Conservation (phyloP, 176 grass and related monocot genomes). For the Leersia perrieri region DNA sequence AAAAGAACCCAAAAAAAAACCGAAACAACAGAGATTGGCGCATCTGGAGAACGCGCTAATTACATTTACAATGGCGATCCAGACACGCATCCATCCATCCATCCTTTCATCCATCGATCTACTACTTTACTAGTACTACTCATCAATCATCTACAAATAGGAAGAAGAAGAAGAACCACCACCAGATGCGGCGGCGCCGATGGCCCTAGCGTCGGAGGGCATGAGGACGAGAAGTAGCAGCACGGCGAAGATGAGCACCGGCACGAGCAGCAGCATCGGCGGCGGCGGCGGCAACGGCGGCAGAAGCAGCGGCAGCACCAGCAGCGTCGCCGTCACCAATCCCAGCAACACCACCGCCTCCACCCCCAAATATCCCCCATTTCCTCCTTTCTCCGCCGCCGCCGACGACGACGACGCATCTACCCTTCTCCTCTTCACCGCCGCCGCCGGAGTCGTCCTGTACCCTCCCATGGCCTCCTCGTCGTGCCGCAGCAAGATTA, state of each 20-base stretch:
- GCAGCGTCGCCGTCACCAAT: slow-evolving; percentile 38
- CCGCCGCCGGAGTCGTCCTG: background rate
- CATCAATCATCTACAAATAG: background rate
- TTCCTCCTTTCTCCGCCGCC: background rate
- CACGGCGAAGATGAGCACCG: slow-evolving; percentile 48
- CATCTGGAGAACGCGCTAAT: background rate
- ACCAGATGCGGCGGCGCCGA: background rate
- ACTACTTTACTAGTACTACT: too few relatives aligned
- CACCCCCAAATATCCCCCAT: slow-evolving; percentile 10
- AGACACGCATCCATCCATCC: background rate
- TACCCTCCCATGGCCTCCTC: background rate
- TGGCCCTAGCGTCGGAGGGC: slow-evolving; percentile 31
- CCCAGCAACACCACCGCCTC: slow-evolving; percentile 39
- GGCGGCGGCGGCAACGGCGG: slow-evolving; percentile 46
- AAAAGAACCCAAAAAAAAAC: background rate
- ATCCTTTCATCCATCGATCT: too few relatives aligned
- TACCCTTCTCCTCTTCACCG: background rate
- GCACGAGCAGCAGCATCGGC: slow-evolving; percentile 30
- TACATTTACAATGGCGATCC: background rate
- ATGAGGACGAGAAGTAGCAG: slow-evolving; percentile 29
- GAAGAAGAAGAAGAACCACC: background rate
- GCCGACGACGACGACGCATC: too few relatives aligned
- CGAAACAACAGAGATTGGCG: too few relatives aligned
- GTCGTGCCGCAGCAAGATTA: background rate
- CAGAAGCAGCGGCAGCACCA: slow-evolving; percentile 41